Base-by-base conservation (phyloP, 108 stramenopile genomes). In the Heterococcus sp. region DNA sequence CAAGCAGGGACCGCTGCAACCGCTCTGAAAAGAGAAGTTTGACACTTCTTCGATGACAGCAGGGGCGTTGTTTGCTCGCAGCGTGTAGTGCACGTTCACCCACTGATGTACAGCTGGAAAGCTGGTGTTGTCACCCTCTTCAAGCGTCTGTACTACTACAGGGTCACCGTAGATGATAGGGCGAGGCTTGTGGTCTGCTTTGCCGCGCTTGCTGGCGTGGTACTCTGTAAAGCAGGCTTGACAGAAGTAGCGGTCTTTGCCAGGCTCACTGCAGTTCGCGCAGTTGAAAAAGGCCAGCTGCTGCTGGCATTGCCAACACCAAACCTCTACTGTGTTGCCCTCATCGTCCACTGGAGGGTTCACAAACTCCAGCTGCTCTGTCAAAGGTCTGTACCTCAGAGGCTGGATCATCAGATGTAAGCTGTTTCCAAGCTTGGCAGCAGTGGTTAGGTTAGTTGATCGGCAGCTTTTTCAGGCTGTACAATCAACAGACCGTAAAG, bases 1-100 rank as follows among this genome's bases (percentile, higher is more conserved):
- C 58, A 82, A 3, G 38, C 81, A 82, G 0, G 81, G 81, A 8
- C 81, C 81, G 29, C 72, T 74, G 35, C 81, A 82, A 1, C 73
- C 73, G 40, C 73, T 75, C 67, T 82, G 81, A 46, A 75, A 82
- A 2, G 74, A 67, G 27, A 82, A 73, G 37, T 72, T 66, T 27
- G 39, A 65, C 65, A 66, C 66, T 28, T 39, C 33, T 29, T 81
- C 72, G 64, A 81, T 33, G 3, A 38, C 71, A 31, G 34, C 46
- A 58, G 40, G 39, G 2, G 79, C 66, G 3, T 73, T 72, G 72
- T 73, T 31, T 3, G 71, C 37, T 29, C 58, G 72, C 35, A 81
- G 31, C 3, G 65, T 65, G 65, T 81, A 81, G 71, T 81, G 71
- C 31, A 81, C 64, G 26, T 71, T 73, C 2, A 81, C 79, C 79